Evolutionary conservation across 306 rosid genomes (phyloP).

Genomic region (Pterocarpus macrocarpus): DNA sequence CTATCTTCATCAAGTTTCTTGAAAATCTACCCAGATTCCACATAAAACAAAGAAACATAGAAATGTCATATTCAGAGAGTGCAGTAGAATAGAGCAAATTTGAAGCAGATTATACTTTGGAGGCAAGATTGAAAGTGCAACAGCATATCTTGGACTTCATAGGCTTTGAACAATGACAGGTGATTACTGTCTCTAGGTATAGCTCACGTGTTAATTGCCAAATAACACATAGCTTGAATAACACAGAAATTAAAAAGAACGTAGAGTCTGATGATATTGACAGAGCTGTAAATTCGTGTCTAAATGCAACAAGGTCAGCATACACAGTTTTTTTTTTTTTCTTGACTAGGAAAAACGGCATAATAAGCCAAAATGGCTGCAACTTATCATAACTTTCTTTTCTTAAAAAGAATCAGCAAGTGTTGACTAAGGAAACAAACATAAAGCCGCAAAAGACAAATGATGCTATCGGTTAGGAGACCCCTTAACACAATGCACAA

Average conservation of each 20-base stretch:
- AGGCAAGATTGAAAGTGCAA: not conserved
- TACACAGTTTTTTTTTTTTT: too few species aligned
- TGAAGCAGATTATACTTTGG: not conserved
- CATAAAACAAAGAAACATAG: conserved; percentile 3
- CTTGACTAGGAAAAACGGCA: too few species aligned
- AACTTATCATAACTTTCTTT: conserved; percentile 1
- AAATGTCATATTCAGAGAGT: not conserved
- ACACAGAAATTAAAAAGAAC: not conserved
- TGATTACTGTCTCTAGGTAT: conserved; percentile 16
- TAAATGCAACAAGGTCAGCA: not conserved
- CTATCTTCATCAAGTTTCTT: not conserved
- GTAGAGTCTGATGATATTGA: not conserved
- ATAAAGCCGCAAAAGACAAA: conserved; percentile 1
- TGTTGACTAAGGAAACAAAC: conserved; percentile 4
- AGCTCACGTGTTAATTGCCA: not conserved
- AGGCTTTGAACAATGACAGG: not conserved
- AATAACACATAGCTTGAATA: conserved; percentile 7
- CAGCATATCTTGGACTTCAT: conserved; percentile 21
- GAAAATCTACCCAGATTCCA: not conserved
- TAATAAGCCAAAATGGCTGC: not conserved
- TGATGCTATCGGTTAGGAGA: not conserved
- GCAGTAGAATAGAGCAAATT: not conserved
- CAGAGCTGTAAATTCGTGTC: conserved; percentile 24
- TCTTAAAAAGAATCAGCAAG: not conserved
- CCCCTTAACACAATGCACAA: not conserved